phyloP scores from a whole-genome alignment of 345 rosid genomes.

The Acer saccharum region DNA sequence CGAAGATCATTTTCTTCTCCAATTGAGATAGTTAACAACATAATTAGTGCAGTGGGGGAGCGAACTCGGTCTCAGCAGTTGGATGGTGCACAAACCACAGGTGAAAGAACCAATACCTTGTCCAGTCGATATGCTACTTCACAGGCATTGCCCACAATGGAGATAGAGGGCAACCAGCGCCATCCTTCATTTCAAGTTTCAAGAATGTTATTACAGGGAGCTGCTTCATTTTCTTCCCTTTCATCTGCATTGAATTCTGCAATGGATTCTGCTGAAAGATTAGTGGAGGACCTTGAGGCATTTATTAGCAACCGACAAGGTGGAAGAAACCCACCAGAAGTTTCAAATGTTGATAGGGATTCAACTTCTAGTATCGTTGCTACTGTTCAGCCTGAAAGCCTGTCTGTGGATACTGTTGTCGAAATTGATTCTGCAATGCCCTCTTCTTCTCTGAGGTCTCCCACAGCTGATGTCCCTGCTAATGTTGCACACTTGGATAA shows the following conservation, averaged over 20 bases:
- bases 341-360: constrained; percentile 27
- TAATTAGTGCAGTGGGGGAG: constrained; percentile 35
- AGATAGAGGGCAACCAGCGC: constrained; percentile 14
- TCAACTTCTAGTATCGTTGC: constrained; percentile 24
- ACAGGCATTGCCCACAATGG: constrained; percentile 7
- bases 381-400: constrained; percentile 20
- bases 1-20: constrained; percentile 30
- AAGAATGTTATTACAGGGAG: constrained; percentile 28
- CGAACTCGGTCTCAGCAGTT: constrained; percentile 29
- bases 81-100: constrained; percentile 19
- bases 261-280: constrained; percentile 42
- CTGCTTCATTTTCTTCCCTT: constrained; percentile 37
- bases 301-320: constrained; percentile 30
- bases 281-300: constrained; percentile 38
- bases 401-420: constrained; percentile 23
- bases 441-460: constrained; percentile 15
- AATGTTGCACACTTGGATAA: constrained; percentile 17
- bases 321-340: constrained; percentile 33
- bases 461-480: constrained; percentile 24
- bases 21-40: constrained; percentile 37
- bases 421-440: constrained; percentile 22
- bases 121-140: constrained; percentile 2
- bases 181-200: constrained; percentile 31
- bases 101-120: constrained; percentile 23
- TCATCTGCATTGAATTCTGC: constrained; percentile 42